A percentile compares a stretch with the other conserved stretches of the same genome.
These are phyloP conservation scores for Gracilariopsis chorda DNA, from an alignment of 23 red algal species.

Conservation along the genomic window DNA sequence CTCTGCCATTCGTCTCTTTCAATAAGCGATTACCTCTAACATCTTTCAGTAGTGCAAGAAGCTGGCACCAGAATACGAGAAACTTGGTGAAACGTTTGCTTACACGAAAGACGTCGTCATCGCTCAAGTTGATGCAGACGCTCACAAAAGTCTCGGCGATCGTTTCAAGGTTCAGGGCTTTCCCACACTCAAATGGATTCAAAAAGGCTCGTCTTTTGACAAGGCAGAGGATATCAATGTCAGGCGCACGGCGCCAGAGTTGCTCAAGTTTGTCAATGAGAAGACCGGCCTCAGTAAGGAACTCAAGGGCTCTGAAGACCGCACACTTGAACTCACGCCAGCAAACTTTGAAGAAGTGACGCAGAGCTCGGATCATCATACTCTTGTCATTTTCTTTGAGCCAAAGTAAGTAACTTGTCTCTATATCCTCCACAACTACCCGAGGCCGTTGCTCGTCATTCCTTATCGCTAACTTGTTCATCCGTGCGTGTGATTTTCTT, in stretches of 20 bases:
- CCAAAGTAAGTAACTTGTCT: conserved; percentile 48
- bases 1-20: not conserved
- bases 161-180: conserved; percentile 73
- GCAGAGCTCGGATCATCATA: not conserved
- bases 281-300: conserved; percentile 35
- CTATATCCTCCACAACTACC: no score
- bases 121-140: conserved; percentile 81
- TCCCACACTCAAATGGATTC: conserved; percentile 74
- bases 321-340: not conserved
- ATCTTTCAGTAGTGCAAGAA: conserved; percentile 41
- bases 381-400: conserved; percentile 43
- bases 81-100: conserved; percentile 45
- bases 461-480: no score
- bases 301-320: not conserved
- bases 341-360: conserved; percentile 5
- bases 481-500: no score
- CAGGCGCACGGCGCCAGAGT: conserved; percentile 9
- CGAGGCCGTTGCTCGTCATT: no score
- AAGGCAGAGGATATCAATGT: conserved; percentile 29
- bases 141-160: conserved; percentile 40
- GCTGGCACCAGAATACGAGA: conserved; percentile 73
- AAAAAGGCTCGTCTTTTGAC: conserved; percentile 36
- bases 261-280: conserved; percentile 55
- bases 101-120: conserved; percentile 64
- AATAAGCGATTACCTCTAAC: not conserved